Base-by-base conservation (phyloP, 768 basidiomycete genomes). In the Auricularia heimuer region DNA sequence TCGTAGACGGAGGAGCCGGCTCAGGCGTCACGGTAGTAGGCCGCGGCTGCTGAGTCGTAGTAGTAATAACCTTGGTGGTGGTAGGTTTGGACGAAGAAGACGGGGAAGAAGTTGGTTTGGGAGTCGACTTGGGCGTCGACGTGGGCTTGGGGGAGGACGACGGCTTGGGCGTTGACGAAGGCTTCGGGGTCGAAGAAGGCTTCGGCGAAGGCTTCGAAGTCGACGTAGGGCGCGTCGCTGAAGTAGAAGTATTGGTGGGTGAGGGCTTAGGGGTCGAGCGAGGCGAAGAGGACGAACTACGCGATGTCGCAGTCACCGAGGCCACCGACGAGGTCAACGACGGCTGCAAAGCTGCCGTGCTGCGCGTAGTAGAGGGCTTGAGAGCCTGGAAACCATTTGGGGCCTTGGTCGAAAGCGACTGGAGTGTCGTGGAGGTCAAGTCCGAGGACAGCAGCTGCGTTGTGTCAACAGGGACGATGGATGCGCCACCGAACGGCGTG, bases 1-100 rank as follows among this genome's bases (percentile, higher is more conserved):
- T 64, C 67, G 70, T 56, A 63, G 71, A 68, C 67, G 69, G 62
- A 42, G 39, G 39, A 42, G 39, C 39, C 66, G 69, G 66, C 65
- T 67, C 24, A 69, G 65, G 61, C 54, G 70, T 62, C 62, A 67
- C 67, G 37, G 67, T 67, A 8, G 39, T 42, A 18, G 65, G 58
- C 34, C 66, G 63, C 24, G 63, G 34, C 39, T 42, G 39, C 39
- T 14, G 39, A 42, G 39, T 42, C 7, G 39, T 42, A 36, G 62
- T 65, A 18, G 67, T 62, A 45, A 51, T 39, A 29, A 60, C 65
- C 45, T 67, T 65, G 68, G 67, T 68, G 6, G 39, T 60, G 35
- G 58, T 44, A 16, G 21, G 42, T 4, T 37, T 24, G 44, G 70
- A 69, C 66, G 69, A 69, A 16, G 71, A 67, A 6, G 71, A 65